Percentiles rank a stretch among this genome's conserved stretches.
Evolutionary conservation across 352 stramenopile genomes (phyloP).

Genomic region (Phytophthora colocasiae): DNA sequence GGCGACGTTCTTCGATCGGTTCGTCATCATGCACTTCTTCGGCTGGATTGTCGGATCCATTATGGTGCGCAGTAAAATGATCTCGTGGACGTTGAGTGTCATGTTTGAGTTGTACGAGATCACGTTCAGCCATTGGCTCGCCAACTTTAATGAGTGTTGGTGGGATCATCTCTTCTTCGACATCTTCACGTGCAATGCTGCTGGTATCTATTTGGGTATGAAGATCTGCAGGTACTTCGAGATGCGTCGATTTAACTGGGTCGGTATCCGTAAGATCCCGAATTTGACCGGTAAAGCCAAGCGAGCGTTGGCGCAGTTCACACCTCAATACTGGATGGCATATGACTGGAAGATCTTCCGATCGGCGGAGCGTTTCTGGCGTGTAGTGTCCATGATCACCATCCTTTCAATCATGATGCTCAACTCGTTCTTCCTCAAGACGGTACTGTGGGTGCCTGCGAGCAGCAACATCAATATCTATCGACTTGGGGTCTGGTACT

Average conservation of each 20-base stretch:
- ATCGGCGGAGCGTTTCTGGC: slow-evolving; percentile 91
- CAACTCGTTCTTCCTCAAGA: slow-evolving; percentile 97
- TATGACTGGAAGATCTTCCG: slow-evolving; percentile 95
- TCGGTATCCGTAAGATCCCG: slow-evolving; percentile 87
- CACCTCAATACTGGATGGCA: slow-evolving; percentile 89
- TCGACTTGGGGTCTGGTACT: slow-evolving; percentile 84
- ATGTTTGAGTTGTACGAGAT: slow-evolving; percentile 91
- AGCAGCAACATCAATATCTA: slow-evolving; percentile 86
- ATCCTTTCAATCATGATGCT: slow-evolving; percentile 95
- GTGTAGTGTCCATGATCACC: slow-evolving; percentile 90
- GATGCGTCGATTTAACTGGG: slow-evolving; percentile 92
- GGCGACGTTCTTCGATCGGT: slow-evolving; percentile 86
- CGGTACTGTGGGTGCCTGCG: slow-evolving; percentile 89
- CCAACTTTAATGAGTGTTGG: slow-evolving; percentile 97
- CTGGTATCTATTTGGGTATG: slow-evolving; percentile 92
- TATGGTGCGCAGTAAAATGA: slow-evolving; percentile 87
- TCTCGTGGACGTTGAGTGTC: slow-evolving; percentile 85
- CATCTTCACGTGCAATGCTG: slow-evolving; percentile 94
- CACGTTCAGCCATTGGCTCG: slow-evolving; percentile 91
- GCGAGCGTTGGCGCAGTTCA: slow-evolving; percentile 90
- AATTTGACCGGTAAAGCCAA: slow-evolving; percentile 82
- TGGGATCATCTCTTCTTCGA: slow-evolving; percentile 96
- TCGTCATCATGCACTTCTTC: slow-evolving; percentile 92
- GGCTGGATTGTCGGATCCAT: slow-evolving; percentile 89
- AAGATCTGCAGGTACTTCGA: slow-evolving; percentile 88